Base-by-base conservation (phyloP, 176 grass and related monocot species). In the Paspalum notatum region DNA sequence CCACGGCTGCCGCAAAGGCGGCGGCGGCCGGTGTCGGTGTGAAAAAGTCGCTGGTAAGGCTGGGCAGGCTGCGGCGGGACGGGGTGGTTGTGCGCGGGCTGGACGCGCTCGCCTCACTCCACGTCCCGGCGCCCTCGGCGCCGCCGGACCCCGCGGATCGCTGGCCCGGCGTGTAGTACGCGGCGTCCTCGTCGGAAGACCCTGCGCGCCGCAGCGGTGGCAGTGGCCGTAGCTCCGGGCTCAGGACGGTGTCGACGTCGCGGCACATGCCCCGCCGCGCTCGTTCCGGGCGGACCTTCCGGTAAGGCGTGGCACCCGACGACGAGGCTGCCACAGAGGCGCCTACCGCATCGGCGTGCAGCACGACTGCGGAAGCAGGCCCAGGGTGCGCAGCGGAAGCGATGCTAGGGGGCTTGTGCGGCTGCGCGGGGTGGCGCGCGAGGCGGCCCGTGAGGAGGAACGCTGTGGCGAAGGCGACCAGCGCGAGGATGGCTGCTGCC, bases 51-150 rank as follows among this genome's bases (percentile, higher is more conserved):
- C 91, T 92, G 66, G 84, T 91, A 25, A 91, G 81, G 67, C 94
- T 97, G 2, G 95, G 95, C 24, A 98, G 78, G 84, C 96, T 99
- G 55, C 68, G 93, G 6, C 96, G 92, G 18, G 96, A 99, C 1
- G 87, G 62, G 0, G 87, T 89, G 57, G 89, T 88, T 76, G 85
- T 91, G 7, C 54, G 80, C 8, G 89, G 92, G 63, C 92, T 95
- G n/a, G 84, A 91, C 44, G 84, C 89, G 67, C 73, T 91, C 1
- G 79, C 83, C 67, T 89, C 89, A 56, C 86, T 91, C 80, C 80
- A 91, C 4, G 77, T 77, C 26, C 82, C 82, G 15, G 48, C 55
- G 49, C 62, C 87, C 69, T 79, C 82, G 27, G 43, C 86, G 24
- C 74, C 72, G 54, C 27, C 83, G 9, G 84, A 91, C 9, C 60